Conservation (phyloP, 140 eudicot genomes). For the Ambrosia hybrid region DNA sequence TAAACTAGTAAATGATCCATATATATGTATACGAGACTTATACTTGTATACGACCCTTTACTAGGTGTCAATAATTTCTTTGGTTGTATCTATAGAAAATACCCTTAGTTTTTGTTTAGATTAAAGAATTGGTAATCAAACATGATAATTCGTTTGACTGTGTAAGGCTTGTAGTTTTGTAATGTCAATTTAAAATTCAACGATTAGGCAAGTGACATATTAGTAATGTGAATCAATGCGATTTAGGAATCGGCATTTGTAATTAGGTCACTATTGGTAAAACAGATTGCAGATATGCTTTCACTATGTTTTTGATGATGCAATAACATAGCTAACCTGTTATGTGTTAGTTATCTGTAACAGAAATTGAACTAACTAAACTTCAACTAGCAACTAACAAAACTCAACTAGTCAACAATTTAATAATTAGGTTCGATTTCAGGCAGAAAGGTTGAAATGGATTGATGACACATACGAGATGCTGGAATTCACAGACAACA, state of each 20-base stretch:
- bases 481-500: slow-evolving; percentile 62
- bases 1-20: too few relatives aligned
- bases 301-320: too few relatives aligned
- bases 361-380: too few relatives aligned
- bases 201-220: neutral
- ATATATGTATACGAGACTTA: too few relatives aligned
- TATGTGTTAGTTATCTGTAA: too few relatives aligned
- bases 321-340: too few relatives aligned
- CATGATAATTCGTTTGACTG: slow-evolving; percentile 5
- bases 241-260: neutral
- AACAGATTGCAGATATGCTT: too few relatives aligned
- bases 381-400: too few relatives aligned
- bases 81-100: too few relatives aligned
- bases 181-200: neutral
- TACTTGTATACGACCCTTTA: too few relatives aligned
- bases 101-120: neutral
- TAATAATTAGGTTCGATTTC: slow-evolving; percentile 15
- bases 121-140: neutral
- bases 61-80: too few relatives aligned
- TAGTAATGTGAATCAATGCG: neutral
- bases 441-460: slow-evolving; percentile 85
- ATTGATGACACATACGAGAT: slow-evolving; percentile 76
- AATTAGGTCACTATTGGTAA: slow-evolving; percentile 4
- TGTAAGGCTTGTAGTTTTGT: slow-evolving; percentile 6
- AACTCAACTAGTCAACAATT: neutral